Evolutionary conservation across 2,329 filamentous ascomycete genomes (phyloP).

Genomic region (Blumeria hordei): DNA sequence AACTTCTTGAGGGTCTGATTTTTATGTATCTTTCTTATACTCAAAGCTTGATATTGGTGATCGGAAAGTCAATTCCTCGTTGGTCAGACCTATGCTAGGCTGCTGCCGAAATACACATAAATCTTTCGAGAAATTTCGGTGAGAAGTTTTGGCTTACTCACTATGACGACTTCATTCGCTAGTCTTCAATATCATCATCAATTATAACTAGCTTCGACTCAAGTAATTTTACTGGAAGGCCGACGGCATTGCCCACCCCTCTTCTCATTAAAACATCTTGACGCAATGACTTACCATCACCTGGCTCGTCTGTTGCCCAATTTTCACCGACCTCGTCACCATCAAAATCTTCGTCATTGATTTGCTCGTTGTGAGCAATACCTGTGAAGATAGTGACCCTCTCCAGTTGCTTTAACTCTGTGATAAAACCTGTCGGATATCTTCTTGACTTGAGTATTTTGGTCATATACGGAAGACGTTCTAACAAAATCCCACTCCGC

Average conservation of each 20-base stretch:
- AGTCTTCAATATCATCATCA: constrained; percentile 67
- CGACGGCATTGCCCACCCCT: constrained; percentile 6
- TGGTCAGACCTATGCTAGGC: too few species aligned
- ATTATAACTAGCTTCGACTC: constrained; percentile 47
- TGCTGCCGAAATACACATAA: too few species aligned
- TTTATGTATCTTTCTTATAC: too few species aligned
- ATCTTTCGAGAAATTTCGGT: too few species aligned
- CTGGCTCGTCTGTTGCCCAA: constrained; percentile 38
- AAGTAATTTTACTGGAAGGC: constrained; percentile 7
- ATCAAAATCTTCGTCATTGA: constrained; percentile 22
- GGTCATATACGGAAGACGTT: constrained; percentile 68
- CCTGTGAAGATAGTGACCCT: constrained; percentile 16
- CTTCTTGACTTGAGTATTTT: constrained; percentile 26
- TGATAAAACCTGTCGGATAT: constrained; percentile 2
- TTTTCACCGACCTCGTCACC: constrained; percentile 18
- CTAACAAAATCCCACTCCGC: constrained; percentile 52
- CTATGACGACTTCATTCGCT: constrained; percentile 5
- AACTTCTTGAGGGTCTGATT: too few species aligned
- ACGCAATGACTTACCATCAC: constrained; percentile 26
- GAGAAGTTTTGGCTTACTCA: too few species aligned
- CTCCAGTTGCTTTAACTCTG: constrained; percentile 18
- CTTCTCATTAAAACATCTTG: constrained; percentile 19
- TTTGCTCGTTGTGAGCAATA: constrained; percentile 19
- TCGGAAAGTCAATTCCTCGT: too few species aligned
- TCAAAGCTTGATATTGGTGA: too few species aligned